phyloP scores from a whole-genome alignment of 2,329 filamentous ascomycete genomes.

The Achaetomium macrosporum region DNA sequence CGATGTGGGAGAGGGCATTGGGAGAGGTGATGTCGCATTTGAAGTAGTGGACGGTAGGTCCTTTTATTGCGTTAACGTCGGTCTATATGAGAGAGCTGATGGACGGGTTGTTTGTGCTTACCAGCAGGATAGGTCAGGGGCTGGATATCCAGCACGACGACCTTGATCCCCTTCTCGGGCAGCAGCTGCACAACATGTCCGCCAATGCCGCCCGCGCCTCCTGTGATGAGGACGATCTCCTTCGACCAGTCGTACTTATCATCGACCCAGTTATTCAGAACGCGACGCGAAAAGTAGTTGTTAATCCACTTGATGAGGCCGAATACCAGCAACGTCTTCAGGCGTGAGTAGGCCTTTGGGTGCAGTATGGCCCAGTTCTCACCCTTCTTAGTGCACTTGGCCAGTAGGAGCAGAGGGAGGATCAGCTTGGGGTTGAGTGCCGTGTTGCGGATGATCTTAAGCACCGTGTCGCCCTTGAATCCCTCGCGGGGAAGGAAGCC shows the following conservation, averaged over 20 bases:
- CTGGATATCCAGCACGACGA: conserved; percentile 67
- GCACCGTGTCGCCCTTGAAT: conserved; percentile 55
- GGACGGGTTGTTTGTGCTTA: too few species aligned
- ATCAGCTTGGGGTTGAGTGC: conserved; percentile 59
- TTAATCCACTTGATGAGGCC: conserved; percentile 46
- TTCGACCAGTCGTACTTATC: conserved; percentile 61
- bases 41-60: conserved; percentile 53
- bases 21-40: conserved; percentile 63
- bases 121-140: conserved; percentile 37
- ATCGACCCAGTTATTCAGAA: conserved; percentile 43
- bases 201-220: conserved; percentile 70
- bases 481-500: conserved; percentile 51
- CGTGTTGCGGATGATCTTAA: conserved; percentile 52
- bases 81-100: conserved; percentile 21
- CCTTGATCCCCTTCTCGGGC: conserved; percentile 58
- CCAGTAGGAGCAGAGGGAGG: conserved; percentile 57
- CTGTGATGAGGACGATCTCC: conserved; percentile 69
- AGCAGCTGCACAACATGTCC: conserved; percentile 58
- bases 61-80: too few species aligned
- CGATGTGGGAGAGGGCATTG: conserved; percentile 45
- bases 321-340: conserved; percentile 49
- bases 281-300: conserved; percentile 45
- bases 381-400: conserved; percentile 58
- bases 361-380: conserved; percentile 48
- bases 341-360: conserved; percentile 42